These are phyloP conservation scores for Calcarisporium arbuscula DNA, from an alignment of 2,329 filamentous ascomycete genomes.

Conservation along the genomic window DNA sequence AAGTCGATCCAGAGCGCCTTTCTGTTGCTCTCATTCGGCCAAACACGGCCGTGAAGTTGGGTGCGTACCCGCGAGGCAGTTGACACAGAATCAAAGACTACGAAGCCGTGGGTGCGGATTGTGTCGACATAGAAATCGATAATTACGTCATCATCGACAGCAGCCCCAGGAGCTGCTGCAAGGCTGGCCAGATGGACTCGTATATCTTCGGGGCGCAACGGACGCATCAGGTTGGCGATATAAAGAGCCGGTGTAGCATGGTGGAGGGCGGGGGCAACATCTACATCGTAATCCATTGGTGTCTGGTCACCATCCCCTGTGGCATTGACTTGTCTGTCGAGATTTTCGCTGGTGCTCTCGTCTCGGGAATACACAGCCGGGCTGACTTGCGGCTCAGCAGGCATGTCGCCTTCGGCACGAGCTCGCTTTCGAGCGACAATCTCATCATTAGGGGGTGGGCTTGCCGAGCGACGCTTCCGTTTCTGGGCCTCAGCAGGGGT, in stretches of 20 bases:
- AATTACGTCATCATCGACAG: slow-evolving; percentile 42
- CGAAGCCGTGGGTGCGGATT: slow-evolving; percentile 84
- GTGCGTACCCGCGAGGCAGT: slow-evolving; percentile 73
- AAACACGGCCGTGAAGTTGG: slow-evolving; percentile 69
- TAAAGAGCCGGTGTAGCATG: slow-evolving; percentile 73
- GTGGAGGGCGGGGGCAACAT: slow-evolving; percentile 55
- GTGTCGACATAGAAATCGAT: slow-evolving; percentile 71
- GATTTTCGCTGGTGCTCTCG: too few species aligned
- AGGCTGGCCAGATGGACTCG: slow-evolving; percentile 63
- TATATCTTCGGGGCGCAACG: slow-evolving; percentile 63
- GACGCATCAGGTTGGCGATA: slow-evolving; percentile 85
- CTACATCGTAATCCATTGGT: slow-evolving; percentile 26
- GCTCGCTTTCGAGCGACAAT: slow-evolving; percentile 50
- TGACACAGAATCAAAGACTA: slow-evolving; percentile 59
- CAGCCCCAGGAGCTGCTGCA: slow-evolving; percentile 49
- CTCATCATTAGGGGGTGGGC: slow-evolving; percentile 49
- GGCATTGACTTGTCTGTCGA: background rate
- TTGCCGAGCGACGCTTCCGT: slow-evolving; percentile 61
- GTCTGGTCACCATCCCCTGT: slow-evolving; percentile 11
- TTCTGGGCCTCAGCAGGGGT: slow-evolving; percentile 45
- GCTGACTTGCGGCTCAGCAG: too few species aligned
- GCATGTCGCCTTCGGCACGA: too few species aligned
- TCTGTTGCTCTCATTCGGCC: slow-evolving; percentile 80
- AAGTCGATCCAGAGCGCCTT: slow-evolving; percentile 88
- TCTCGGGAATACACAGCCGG: too few species aligned